Conservation (phyloP, 2,329 filamentous ascomycete genomes). For the Chaetoscypha palmicola region DNA sequence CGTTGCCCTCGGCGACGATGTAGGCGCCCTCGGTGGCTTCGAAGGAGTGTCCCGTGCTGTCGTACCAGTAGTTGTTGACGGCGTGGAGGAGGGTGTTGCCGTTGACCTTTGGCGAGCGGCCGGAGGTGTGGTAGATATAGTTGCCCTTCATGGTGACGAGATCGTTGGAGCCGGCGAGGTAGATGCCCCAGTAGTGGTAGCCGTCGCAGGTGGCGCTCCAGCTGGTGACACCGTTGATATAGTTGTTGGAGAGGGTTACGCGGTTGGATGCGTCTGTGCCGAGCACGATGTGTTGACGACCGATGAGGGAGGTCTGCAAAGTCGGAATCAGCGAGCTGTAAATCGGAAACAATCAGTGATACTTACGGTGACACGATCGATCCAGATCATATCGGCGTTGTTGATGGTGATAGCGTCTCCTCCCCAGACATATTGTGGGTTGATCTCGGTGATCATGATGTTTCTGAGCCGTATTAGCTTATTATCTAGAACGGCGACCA, state of each 20-base stretch:
- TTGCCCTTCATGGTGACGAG: conserved; percentile 38
- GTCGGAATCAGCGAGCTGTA: too few relatives aligned
- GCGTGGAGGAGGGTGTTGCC: conserved; percentile 35
- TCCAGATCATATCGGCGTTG: conserved; percentile 35
- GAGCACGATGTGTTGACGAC: conserved; percentile 38
- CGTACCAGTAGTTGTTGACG: conserved; percentile 38
- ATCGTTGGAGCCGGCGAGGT: conserved; percentile 36
- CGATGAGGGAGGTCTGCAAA: conserved; percentile 34
- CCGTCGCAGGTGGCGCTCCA: conserved; percentile 39
- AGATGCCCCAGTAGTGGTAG: conserved; percentile 42
- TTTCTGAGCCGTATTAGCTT: too few relatives aligned
- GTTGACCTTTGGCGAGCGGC: conserved; percentile 38
- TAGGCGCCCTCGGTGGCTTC: conserved; percentile 31
- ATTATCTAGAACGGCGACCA: too few relatives aligned
- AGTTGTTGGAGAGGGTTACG: conserved; percentile 41
- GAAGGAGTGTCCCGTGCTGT: conserved; percentile 39
- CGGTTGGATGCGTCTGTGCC: conserved; percentile 31
- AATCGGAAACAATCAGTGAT: not conserved
- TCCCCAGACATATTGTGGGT: conserved; percentile 53
- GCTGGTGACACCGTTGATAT: conserved; percentile 37
- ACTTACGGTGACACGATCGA: conserved; percentile 30
- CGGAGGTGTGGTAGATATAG: conserved; percentile 39
- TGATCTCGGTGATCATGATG: conserved; percentile 47
- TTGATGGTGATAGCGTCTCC: conserved; percentile 51
- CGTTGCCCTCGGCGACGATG: conserved; percentile 39